Evolutionary conservation across 768 basidiomycete species (phyloP), one percentile per base, ranked within the genome.

Genomic region (Panaeolus cyanescens): DNA sequence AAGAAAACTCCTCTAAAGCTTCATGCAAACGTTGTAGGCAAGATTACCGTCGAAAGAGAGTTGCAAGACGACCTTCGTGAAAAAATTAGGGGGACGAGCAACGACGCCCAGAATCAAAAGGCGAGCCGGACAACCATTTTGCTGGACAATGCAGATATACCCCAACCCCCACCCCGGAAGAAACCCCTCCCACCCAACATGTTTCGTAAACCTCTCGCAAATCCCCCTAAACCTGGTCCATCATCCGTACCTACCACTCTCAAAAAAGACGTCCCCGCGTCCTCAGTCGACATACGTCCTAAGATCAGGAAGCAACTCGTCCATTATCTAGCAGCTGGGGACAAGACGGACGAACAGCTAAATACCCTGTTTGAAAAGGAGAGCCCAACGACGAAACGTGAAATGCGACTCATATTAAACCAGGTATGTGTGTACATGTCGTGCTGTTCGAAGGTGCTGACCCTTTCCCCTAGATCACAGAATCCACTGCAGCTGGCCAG

Each of bases 21-120:
- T 19, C 84, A 88, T 65, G 91, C 89, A 63, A 87, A 85, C 65
- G 84, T 93, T 42, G 79, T 84, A n/a, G 90, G 90, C 34, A 91
- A 88, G 72, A 84, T 90, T 69, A 79, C 76, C 33, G 85, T 92
- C 56, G 85, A 87, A 55, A 84, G 84, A 54, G 81, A 90, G 66
- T 80, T 91, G 33, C 83, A 76, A 6, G 65, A 78, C 67, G 59
- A 78, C 66, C 72, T 83, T 68, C 71, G 81, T 42, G 77, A 76
- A 60, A 79, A 74, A 63, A 70, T 84, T 61, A 76, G 79, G 74
- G 71, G 85, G 76, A 76, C 77, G 63, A 78, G 83, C 56, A 62
- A 76, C 64, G 69, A 79, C 68, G 80, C 79, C 58, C 80, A 75
- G 22, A 76, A 75, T 55, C 75, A 79, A 63, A 77, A 78, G 50